phyloP scores from a whole-genome alignment of 1,284 basidiomycete genomes.

The Trametes versicolor region DNA sequence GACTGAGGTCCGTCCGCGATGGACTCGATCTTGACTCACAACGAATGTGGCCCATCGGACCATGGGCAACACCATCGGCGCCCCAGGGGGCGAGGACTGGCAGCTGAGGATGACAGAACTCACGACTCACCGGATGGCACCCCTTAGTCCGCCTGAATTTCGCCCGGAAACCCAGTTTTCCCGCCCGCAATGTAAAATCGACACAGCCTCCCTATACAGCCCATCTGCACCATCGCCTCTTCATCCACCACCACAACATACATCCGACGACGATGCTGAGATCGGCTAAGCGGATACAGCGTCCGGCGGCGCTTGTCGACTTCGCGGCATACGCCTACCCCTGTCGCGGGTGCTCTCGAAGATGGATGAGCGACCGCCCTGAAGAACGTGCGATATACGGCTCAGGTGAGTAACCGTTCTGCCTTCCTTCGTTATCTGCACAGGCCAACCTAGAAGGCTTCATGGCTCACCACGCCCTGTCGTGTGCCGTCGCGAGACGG shows the following conservation, averaged over 20 bases:
- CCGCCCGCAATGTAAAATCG: conserved; percentile 13
- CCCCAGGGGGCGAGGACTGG: not conserved
- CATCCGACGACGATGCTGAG: conserved; percentile 18
- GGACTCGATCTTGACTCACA: not conserved
- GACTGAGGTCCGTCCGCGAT: not conserved
- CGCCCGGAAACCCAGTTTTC: conserved; percentile 24
- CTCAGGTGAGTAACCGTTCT: conserved; percentile 28
- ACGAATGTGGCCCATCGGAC: not conserved
- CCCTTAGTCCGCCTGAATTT: conserved; percentile 12
- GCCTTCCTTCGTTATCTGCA: not conserved
- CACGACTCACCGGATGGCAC: not conserved
- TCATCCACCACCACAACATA: not conserved
- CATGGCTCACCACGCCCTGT: not conserved
- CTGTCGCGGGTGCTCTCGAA: conserved; percentile 27
- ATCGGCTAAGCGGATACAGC: conserved; percentile 3
- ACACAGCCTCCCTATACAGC: not conserved
- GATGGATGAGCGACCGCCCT: conserved; percentile 44
- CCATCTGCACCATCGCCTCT: conserved; percentile 4
- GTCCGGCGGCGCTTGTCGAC: conserved; percentile 10
- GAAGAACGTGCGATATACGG: conserved; percentile 22
- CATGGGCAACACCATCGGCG: not conserved
- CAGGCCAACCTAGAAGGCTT: not conserved
- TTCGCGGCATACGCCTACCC: not conserved
- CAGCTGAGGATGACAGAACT: conserved; percentile 7
- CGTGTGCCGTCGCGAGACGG: too few species aligned